Base-by-base conservation (phyloP, 106 monocot genomes). In the Gastrodia elata region DNA sequence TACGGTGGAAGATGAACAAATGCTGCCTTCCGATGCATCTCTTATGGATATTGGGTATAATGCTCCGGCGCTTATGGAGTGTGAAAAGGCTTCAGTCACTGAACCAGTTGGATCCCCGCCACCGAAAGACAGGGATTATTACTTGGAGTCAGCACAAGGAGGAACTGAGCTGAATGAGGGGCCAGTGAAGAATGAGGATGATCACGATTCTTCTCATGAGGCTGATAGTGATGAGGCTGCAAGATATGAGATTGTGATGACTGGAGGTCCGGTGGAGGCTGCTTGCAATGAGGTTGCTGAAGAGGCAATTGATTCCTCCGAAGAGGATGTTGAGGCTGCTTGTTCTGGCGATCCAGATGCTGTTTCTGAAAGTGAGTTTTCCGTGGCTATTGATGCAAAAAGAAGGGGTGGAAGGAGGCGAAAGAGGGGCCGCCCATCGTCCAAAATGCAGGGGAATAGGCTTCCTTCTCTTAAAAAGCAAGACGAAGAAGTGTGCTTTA, bases 401-500 rank as follows among this genome's bases (percentile, higher is more conserved):
- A 82, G 40, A 57, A 64, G 82, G 30, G 39, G 70, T 20, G 71
- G 72, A 28, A 73, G 73, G 39, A 59, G 68, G 77, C 68, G 73
- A 75, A 87, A 87, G 83, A 39, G 83, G 30, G 81, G 78, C 16
- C 78, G 80, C 43, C 36, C 57, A 20, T 68, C 39, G 28, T 40
- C 41, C 15, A 68, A 80, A 24, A 58, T 35, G 36, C 75, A 38
- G 67, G 75, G 27, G 36, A 18, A 56, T 41, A 74, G 64, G 30
- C 59, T 64, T 13, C 38, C 58, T 22, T 68, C 36, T 44, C 80
- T 16, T 28, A 80, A 65, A 55, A 82, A 88, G 79, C 82, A 77
- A 22, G 88, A 77, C 44, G 84, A 81, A 27, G 81, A 78, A 28
- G 74, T 88, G 27, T 88, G 88, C 77, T 88, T 88, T 64, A 88